phyloP scores from a whole-genome alignment of 192 early-diverging fungal species.

The Coemansia sp. region DNA sequence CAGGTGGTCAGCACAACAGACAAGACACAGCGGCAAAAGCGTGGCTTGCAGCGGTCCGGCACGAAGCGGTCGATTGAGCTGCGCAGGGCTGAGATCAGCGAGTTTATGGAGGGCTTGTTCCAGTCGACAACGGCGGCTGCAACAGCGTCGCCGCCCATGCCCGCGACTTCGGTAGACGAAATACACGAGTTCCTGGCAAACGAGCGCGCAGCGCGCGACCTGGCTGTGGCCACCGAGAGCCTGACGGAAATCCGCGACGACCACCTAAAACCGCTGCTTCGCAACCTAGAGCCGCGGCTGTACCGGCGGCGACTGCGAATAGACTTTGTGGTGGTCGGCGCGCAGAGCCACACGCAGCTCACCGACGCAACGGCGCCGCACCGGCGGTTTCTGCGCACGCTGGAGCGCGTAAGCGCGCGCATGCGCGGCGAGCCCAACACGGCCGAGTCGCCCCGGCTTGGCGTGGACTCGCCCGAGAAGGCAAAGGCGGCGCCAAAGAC shows the following conservation, averaged over 20 bases:
- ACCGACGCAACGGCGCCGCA: constrained; percentile 39
- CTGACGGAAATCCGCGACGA: constrained; percentile 53
- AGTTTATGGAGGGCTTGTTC: constrained; percentile 47
- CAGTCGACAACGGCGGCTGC: neutral
- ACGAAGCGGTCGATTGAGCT: constrained; percentile 50
- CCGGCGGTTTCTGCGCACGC: constrained; percentile 44
- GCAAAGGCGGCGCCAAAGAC: constrained; percentile 2
- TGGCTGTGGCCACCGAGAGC: constrained; percentile 50
- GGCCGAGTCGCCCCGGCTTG: constrained; percentile 19
- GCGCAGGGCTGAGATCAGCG: constrained; percentile 44
- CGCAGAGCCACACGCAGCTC: constrained; percentile 11
- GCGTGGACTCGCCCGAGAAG: constrained; percentile 14
- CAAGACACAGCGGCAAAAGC: constrained; percentile 13
- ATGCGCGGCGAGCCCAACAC: constrained; percentile 33
- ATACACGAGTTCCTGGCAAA: constrained; percentile 21
- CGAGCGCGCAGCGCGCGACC: constrained; percentile 31
- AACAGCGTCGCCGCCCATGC: neutral
- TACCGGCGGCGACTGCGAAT: constrained; percentile 49
- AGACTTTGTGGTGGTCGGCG: constrained; percentile 51
- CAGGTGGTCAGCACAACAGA: constrained; percentile 16
- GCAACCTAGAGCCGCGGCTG: constrained; percentile 50
- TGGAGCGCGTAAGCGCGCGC: constrained; percentile 38
- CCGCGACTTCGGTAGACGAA: constrained; percentile 13
- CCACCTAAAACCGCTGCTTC: constrained; percentile 52
- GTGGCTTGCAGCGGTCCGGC: constrained; percentile 39